Evolutionary conservation across 1,139 yeast species (phyloP), one percentile per base, ranked within the genome.

Genomic region (Lodderomyces orthopsilosis): DNA sequence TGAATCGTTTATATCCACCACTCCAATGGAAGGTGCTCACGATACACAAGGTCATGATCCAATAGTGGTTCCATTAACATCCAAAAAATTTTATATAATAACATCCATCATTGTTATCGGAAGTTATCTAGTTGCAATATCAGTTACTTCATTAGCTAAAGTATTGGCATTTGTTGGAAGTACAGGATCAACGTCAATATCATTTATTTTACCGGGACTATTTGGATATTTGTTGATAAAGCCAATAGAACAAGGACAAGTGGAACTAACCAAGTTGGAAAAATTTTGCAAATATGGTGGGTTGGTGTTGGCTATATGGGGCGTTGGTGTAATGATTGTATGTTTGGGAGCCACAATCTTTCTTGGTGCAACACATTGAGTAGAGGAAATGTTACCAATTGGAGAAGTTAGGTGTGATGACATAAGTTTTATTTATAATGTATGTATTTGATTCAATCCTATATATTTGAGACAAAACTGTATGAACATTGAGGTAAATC

Each of bases 161-260:
- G 95, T 93, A 32, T 72, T 91, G 49, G 95, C 96, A 4, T 81
- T 91, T 63, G 97, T 91, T 5, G 98, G 98, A 2, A 85, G 96
- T 2, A 91, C 97, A 0, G 98, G 98, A 0, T 88, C 96, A 2
- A 90, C 97, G 0, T 84, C 96, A 12, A 91, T 91, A 46, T 87
- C 96, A 13, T 91, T 91, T 61, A 90, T 91, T 42, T 74, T 91
- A 44, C 98, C 98, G 0, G 98, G 98, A 0, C 69, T 90, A 30
- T 91, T 91, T 63, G 96, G 95, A 10, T 89, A 75, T 65, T 75
- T 79, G 53, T 72, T 90, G 51, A 77, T 85, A 51, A 63, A 65
- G 54, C 70, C 83, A 35, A 59, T 66, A 42, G 62, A 14, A 57
- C 61, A n/a, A 51, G 56, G 14, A n/a, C 38, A 38, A 21, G 35